These are phyloP conservation scores for Puccinia horiana DNA, from an alignment of 1,284 basidiomycete genomes.

Conservation along the genomic window DNA sequence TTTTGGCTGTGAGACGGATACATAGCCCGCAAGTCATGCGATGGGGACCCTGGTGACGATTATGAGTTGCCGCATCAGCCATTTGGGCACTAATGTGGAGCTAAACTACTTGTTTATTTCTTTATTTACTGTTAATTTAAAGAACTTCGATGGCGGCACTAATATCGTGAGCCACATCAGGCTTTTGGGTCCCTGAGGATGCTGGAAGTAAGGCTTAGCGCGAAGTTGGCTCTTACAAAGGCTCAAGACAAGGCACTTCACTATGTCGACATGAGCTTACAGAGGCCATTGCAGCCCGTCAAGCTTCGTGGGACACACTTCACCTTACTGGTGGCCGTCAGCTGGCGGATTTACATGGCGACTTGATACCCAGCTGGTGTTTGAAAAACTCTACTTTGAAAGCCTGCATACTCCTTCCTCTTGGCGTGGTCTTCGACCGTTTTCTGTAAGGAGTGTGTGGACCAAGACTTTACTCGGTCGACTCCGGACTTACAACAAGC, in stretches of 20 bases:
- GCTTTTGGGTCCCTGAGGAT: no score
- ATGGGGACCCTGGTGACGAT: not conserved
- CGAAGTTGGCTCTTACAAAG: not conserved
- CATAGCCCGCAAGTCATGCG: not conserved
- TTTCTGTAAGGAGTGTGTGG: not conserved
- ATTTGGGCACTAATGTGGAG: not conserved
- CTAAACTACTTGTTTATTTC: not conserved
- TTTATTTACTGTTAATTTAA: not conserved
- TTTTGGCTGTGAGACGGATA: not conserved
- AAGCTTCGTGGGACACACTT: not conserved
- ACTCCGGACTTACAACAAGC: not conserved
- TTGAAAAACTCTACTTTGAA: not conserved
- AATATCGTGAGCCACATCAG: not conserved
- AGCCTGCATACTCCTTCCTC: not conserved
- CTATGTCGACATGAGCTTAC: not conserved
- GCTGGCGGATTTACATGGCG: not conserved
- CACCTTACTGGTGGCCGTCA: not conserved
- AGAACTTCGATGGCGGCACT: not conserved
- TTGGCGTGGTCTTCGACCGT: not conserved
- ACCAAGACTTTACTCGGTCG: not conserved
- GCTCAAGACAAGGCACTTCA: not conserved
- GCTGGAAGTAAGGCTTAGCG: conserved; percentile 9
- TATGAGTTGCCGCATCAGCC: not conserved
- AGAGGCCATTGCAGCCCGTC: not conserved
- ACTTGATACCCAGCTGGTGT: not conserved